Base-by-base conservation (phyloP, 495 filamentous ascomycete species). In the Aspergillus conjunctus region DNA sequence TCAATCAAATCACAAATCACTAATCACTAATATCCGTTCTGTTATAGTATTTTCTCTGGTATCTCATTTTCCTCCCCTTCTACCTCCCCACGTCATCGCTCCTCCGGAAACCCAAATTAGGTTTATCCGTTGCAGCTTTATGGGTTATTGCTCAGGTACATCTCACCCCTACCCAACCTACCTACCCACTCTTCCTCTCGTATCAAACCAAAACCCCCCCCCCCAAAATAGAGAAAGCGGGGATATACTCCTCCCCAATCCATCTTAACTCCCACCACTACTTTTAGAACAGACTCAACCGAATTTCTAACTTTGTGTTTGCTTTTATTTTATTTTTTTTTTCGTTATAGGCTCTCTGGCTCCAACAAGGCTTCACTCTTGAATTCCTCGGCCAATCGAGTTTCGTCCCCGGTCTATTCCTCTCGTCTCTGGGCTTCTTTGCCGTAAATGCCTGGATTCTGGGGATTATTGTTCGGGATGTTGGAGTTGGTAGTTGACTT, bases 31-130 rank as follows among this genome's bases (percentile, higher is more conserved):
- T 48, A 18, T 17, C n/a, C 18, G 6, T 6, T 11, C 44, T 48
- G 41, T 39, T 33, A 10, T 64, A 96, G 92, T 98, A 98, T 69
- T 98, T 98, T 71, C 83, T 98, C 58, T 98, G 94, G 94, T 97
- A 98, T 73, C 85, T 96, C 63, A 83, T 97, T 58, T 87, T 98
- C 59, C 82, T 98, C 15, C 93, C 94, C 0, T 87, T 97, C 45
- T 96, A 98, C 70, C 85, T 98, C 0, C 91, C 94, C 0, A 74
- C 72, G 7, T 96, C 92, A 0, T 88, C 87, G 1, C 80, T 98
- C 12, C 74, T 96, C 1, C 69, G 63, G 2, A 76, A 73, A 7
- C 85, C 83, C 1, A 46, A 59, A 3, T 67, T 88, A 5, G 94
- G 94, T 0, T 57, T 93, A 0, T 63, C 74, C 0, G 89, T 88